A percentile compares a stretch with the other conserved stretches of the same genome.
Conservation (phyloP, 176 grass and related monocot genomes). For the Zoysia pacifica region DNA sequence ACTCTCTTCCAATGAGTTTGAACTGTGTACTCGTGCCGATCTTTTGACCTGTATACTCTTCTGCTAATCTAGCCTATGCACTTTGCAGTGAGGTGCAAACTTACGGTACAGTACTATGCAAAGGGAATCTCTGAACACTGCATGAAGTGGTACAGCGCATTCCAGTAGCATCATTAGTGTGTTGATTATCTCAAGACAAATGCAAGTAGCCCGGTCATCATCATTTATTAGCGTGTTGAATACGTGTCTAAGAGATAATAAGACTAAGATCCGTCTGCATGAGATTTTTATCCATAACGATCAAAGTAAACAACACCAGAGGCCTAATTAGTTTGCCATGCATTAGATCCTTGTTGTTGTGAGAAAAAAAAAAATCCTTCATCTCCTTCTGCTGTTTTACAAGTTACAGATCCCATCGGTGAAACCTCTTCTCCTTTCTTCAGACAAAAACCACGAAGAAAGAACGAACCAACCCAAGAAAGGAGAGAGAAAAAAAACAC, state of each 20-base stretch:
- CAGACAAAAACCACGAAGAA: conserved; percentile 52
- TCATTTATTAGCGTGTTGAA: too few species aligned
- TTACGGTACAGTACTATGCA: not conserved
- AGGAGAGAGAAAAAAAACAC: conserved; percentile 30
- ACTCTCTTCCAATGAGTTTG: not conserved
- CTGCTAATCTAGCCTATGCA: not conserved
- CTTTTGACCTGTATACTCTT: too few species aligned
- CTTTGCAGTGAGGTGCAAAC: not conserved
- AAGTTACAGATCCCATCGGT: conserved; percentile 41
- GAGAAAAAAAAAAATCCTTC: conserved; percentile 13
- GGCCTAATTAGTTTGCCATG: conserved; percentile 20
- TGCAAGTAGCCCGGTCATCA: not conserved
- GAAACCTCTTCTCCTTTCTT: conserved; percentile 59
- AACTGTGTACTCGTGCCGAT: not conserved
- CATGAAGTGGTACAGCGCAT: not conserved
- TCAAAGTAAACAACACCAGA: conserved; percentile 4
- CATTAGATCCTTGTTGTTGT: conserved; percentile 6
- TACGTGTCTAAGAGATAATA: too few species aligned
- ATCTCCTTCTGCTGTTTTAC: conserved; percentile 36
- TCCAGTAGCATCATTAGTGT: not conserved
- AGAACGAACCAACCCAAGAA: conserved; percentile 52
- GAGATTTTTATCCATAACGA: too few species aligned
- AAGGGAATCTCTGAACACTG: not conserved
- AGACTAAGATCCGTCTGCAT: too few species aligned
- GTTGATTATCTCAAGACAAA: not conserved